Base-by-base conservation (phyloP, 2,329 filamentous ascomycete genomes). In the Arachnopeziza araneosa region DNA sequence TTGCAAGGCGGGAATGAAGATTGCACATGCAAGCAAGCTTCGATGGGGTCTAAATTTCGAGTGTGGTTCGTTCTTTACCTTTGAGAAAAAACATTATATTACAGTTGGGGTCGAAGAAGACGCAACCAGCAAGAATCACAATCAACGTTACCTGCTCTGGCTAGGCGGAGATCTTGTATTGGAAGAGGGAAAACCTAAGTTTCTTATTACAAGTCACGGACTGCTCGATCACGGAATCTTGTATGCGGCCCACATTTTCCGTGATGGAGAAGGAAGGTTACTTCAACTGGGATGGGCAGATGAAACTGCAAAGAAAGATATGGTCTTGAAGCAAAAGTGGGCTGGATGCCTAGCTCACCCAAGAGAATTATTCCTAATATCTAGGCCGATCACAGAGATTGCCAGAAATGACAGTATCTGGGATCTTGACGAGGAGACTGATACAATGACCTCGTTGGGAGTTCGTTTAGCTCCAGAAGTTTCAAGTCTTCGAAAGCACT, bases 41-140 rank as follows among this genome's bases (percentile, higher is more conserved):
- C 54, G 44, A 24, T 65, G 62, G 44, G 64, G 64, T 22, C 65
- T 56, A 62, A 66, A 67, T 30, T 67, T 66, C 22, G 64, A 66
- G 50, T 65, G 64, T 60, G 64, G 61, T 1, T 63, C 64, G 44
- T 67, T 67, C 52, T 67, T 67, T 52, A 61, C n/a, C 10, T 61
- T 67, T 53, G 36, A 12, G 36, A 26, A 59, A 17, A 66, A 55
- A 50, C 58, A 67, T 48, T 68, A 66, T n/a, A 60, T 68, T 21
- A 60, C 61, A 49, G 50, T 63, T n/a, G 65, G 63, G 0, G 52
- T 66, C 2, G 66, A 67, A 53, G 64, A 66, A 51, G 63, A 64
- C 26, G 22, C 14, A 12, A 52, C 50, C 9, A 44, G 36, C 36
- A 44, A 2, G 36, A 14, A 44, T 19, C 36, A 44, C 36, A 44